Conservation (phyloP, 352 stramenopile genomes). For the Phytophthora colocasiae region DNA sequence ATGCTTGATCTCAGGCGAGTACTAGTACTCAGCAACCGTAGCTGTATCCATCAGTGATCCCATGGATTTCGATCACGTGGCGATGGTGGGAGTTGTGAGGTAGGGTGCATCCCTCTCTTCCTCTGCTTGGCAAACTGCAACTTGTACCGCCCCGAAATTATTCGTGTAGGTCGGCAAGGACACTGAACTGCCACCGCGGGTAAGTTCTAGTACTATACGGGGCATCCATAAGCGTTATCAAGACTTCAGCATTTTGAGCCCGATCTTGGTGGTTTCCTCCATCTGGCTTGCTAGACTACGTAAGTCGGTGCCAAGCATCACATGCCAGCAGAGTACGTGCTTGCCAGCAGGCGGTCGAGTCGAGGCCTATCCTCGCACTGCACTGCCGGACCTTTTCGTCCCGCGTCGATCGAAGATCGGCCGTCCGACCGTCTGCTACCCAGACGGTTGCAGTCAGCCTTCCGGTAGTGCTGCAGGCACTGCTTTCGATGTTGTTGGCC, state of each 20-base stretch:
- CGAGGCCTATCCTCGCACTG: constrained; percentile 25
- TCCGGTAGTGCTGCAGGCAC: neutral
- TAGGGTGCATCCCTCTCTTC: constrained; percentile 19
- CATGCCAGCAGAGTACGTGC: constrained; percentile 24
- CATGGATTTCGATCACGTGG: constrained; percentile 31
- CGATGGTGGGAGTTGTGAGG: constrained; percentile 23
- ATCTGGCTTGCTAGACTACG: constrained; percentile 1
- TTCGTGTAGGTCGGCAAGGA: neutral
- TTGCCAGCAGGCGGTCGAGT: constrained; percentile 28
- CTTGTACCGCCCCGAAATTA: constrained; percentile 5
- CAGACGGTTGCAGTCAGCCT: constrained; percentile 21
- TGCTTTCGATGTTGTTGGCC: constrained; percentile 10
- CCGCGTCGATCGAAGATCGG: constrained; percentile 19
- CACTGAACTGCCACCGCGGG: no score
- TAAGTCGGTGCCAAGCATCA: neutral
- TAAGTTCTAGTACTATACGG: no score
- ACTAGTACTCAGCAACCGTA: neutral
- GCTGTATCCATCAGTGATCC: constrained; percentile 16
- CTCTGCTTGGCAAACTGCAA: constrained; percentile 26
- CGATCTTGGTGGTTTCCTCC: neutral
- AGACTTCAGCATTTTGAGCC: neutral
- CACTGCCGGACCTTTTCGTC: constrained; percentile 34
- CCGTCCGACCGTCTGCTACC: constrained; percentile 31
- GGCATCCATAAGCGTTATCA: constrained; percentile 4
- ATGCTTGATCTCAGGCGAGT: constrained; percentile 3